These are phyloP conservation scores for Fusarium nodosum DNA, from an alignment of 2,329 filamentous ascomycete species.

Conservation along the genomic window DNA sequence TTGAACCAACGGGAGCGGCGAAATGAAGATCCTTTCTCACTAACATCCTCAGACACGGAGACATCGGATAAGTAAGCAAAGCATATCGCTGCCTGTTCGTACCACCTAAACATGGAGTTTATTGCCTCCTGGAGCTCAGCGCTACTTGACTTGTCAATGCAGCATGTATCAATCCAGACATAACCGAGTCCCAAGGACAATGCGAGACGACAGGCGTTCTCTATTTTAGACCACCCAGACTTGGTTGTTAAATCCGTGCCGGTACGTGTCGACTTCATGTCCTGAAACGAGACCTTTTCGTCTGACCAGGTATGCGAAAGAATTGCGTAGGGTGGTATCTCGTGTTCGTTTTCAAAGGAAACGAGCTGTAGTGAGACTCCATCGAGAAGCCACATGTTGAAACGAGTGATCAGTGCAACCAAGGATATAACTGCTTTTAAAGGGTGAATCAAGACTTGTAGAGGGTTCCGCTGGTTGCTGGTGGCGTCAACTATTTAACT, in stretches of 20 bases:
- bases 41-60: not conserved
- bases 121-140: not conserved
- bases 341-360: not conserved
- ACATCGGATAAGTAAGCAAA: not conserved
- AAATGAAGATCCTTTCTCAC: not conserved
- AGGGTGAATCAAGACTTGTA: not conserved
- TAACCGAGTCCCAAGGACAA: too few species aligned
- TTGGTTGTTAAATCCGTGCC: accelerated
- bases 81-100: not conserved
- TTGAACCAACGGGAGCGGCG: not conserved
- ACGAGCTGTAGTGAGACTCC: accelerated
- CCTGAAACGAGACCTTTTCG: not conserved
- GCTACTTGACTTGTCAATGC: not conserved
- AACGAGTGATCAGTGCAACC: accelerated
- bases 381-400: not conserved
- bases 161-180: not conserved
- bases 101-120: not conserved
- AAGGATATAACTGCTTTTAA: too few species aligned
- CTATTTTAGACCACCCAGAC: not conserved
- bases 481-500: not conserved
- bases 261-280: not conserved
- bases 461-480: not conserved
- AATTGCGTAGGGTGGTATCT: not conserved
- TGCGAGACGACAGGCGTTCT: not conserved
- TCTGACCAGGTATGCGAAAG: not conserved